A percentile compares a stretch with the other conserved stretches of the same genome.
Conservation (phyloP, 78 protist genomes). For the Dictyostelium firmibasis region DNA sequence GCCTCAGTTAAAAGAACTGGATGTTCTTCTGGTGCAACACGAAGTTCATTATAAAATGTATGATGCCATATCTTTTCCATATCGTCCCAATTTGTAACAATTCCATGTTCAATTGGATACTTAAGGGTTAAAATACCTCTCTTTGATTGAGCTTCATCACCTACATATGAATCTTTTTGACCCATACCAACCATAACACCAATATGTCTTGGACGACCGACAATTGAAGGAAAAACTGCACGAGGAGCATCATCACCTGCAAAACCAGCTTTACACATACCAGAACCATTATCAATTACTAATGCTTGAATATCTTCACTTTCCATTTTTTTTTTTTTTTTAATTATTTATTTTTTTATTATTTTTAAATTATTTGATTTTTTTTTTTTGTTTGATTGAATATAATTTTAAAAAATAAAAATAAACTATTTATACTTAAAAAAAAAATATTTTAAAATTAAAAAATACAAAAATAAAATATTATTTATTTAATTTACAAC, state of each 20-base stretch:
- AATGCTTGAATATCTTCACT: constrained; percentile 58
- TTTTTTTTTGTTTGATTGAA: too few relatives aligned
- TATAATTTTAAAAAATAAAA: too few relatives aligned
- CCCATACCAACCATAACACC: constrained; percentile 93
- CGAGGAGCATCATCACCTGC: constrained; percentile 89
- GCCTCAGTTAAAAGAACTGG: constrained; percentile 95
- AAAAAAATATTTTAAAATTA: too few relatives aligned
- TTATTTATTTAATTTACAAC: too few relatives aligned
- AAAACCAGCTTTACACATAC: constrained; percentile 85
- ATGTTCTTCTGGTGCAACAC: constrained; percentile 77
- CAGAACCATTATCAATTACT: constrained; percentile 95
- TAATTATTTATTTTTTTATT: too few relatives aligned
- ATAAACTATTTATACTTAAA: too few relatives aligned
- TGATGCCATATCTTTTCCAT: constrained; percentile 46
- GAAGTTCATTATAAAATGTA: constrained; percentile 40
- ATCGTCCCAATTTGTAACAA: constrained; percentile 26
- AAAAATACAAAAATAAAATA: too few relatives aligned
- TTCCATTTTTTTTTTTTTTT: not conserved
- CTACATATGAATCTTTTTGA: constrained; percentile 38
- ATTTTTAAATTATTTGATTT: too few relatives aligned
- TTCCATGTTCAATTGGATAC: constrained; percentile 75
- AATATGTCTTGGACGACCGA: constrained; percentile 91
- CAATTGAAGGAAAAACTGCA: constrained; percentile 91
- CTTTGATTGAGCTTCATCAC: constrained; percentile 33
- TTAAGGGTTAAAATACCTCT: constrained; percentile 72